Conservation (phyloP, 345 rosid species). For the Eucalyptus fibrosa region DNA sequence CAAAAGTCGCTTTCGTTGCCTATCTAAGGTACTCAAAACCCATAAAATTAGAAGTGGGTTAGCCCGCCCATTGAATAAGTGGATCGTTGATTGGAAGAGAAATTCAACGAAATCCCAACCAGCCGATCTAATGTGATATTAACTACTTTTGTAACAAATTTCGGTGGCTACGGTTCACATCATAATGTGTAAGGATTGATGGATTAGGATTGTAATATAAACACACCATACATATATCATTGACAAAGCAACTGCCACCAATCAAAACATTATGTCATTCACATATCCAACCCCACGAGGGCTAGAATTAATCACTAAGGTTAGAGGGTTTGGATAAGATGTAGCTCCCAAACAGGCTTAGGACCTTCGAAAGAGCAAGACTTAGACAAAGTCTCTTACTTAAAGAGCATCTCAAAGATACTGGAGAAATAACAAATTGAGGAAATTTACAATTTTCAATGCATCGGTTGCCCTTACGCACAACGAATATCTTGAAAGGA, state of each 20-base stretch:
- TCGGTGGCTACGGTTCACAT: not conserved
- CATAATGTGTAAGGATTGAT: not conserved
- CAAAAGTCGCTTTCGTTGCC: not conserved
- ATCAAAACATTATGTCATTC: not conserved
- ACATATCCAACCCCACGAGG: not conserved
- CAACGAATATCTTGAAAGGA: not conserved
- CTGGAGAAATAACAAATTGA: not conserved
- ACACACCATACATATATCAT: not conserved
- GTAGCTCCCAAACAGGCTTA: not conserved
- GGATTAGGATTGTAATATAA: not conserved
- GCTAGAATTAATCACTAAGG: not conserved
- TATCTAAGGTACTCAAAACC: not conserved
- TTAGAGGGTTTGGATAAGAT: not conserved
- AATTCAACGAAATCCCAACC: not conserved
- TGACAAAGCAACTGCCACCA: not conserved
- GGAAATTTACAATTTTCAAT: not conserved
- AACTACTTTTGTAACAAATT: not conserved
- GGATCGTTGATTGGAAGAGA: not conserved
- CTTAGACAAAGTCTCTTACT: not conserved
- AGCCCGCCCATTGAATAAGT: not conserved
- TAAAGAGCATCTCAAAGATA: not conserved
- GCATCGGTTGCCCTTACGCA: not conserved
- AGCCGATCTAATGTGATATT: not conserved
- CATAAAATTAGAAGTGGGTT: not conserved
- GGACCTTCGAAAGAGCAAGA: not conserved